A percentile compares a stretch with the other conserved stretches of the same genome.
Conservation (phyloP, 768 basidiomycete genomes). For the Mycena belliarum region DNA sequence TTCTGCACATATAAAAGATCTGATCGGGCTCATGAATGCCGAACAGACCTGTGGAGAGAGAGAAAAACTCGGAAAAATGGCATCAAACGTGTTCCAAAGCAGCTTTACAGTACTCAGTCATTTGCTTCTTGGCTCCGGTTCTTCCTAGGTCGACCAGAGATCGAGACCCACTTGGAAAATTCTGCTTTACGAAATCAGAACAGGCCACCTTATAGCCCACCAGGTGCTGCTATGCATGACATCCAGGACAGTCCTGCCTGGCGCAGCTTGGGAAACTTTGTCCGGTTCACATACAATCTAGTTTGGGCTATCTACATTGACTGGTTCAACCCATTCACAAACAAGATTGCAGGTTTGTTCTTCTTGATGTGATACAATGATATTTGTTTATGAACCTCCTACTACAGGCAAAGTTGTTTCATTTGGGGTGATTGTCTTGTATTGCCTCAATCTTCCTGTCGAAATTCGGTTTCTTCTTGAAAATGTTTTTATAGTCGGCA, state of each 20-base stretch:
- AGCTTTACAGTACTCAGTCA: constrained; percentile 26
- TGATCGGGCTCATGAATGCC: not conserved
- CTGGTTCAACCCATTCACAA: constrained; percentile 35
- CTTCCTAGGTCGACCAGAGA: constrained; percentile 19
- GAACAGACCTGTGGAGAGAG: not conserved
- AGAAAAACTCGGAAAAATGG: constrained; percentile 12
- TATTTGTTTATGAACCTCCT: not conserved
- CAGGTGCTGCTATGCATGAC: too few species aligned
- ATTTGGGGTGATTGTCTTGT: not conserved
- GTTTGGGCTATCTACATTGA: constrained; percentile 34
- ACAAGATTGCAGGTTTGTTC: too few species aligned
- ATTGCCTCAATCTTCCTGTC: not conserved
- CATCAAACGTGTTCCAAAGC: constrained; percentile 20
- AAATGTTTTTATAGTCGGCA: not conserved
- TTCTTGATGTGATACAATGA: not conserved
- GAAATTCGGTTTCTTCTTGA: not conserved
- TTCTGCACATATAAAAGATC: not conserved
- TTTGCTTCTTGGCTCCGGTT: constrained; percentile 31
- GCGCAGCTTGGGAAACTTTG: constrained; percentile 16
- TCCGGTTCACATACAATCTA: constrained; percentile 18
- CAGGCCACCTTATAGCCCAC: too few species aligned
- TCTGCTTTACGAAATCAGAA: too few species aligned
- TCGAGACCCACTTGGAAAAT: constrained; percentile 11
- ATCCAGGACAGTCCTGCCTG: too few species aligned
- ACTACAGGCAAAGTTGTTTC: not conserved